A percentile compares a stretch with the other conserved stretches of the same genome.
These are phyloP conservation scores for Tuber melanosporum DNA, from an alignment of 495 filamentous ascomycete genomes.

Conservation along the genomic window DNA sequence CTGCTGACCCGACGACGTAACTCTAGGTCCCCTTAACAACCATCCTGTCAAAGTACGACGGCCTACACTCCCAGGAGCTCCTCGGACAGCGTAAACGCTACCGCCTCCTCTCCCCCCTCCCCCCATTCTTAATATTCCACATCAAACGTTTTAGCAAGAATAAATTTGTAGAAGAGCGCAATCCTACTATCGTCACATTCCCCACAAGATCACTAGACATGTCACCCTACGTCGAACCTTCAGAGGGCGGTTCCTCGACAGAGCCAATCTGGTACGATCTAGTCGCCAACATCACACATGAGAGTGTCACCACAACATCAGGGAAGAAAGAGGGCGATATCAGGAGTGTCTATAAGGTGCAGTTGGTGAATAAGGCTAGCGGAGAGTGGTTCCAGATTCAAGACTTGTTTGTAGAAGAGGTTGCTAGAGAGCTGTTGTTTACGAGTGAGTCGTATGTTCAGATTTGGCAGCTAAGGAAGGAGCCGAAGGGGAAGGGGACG, in stretches of 20 bases:
- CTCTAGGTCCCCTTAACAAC: constrained; percentile 66
- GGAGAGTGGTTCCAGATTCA: constrained; percentile 86
- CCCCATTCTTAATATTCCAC: constrained; percentile 87
- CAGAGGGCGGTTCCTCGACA: constrained; percentile 56
- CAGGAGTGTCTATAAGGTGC: constrained; percentile 72
- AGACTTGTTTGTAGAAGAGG: constrained; percentile 85
- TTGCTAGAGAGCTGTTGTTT: constrained; percentile 77
- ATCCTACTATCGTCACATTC: constrained; percentile 97
- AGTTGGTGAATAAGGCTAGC: constrained; percentile 55
- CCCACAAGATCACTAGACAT: constrained; percentile 76
- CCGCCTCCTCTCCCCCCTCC: constrained; percentile 83
- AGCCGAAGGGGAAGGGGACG: constrained; percentile 46
- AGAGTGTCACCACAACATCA: constrained; percentile 61
- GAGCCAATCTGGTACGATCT: constrained; percentile 95
- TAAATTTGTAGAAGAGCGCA: constrained; percentile 91
- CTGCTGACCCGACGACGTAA: neutral
- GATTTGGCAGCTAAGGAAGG: constrained; percentile 86
- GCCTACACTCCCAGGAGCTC: constrained; percentile 77
- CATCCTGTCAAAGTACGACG: constrained; percentile 91
- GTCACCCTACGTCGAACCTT: constrained; percentile 77
- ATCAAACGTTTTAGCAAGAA: constrained; percentile 95
- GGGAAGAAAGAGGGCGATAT: constrained; percentile 52
- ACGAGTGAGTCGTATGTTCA: constrained; percentile 90
- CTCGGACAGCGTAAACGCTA: constrained; percentile 78
- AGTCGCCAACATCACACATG: constrained; percentile 91